Base-by-base conservation (phyloP, 805 yeast genomes). In the Allodekkera sacchari region DNA sequence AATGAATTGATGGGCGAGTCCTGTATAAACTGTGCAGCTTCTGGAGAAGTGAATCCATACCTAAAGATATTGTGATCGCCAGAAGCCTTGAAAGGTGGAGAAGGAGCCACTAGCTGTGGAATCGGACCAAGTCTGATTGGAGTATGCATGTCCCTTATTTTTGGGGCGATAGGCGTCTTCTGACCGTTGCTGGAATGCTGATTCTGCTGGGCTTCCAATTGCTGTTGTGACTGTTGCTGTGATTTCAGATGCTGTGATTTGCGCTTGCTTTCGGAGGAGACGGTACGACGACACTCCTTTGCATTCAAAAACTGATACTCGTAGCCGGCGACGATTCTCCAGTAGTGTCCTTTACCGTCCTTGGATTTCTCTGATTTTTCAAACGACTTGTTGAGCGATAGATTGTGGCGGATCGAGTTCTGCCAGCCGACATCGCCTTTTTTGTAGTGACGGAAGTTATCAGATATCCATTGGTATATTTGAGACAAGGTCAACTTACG, bases 351-450 rank as follows among this genome's bases (percentile, higher is more conserved):
- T 53, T 83, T 83, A 6, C 89, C 87, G 59, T 82, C 94, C 44
- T 82, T 80, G 9, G 96, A 88, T 53, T 88, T 81, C 43, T 83
- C 95, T 15, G 92, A 79, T 58, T 89, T 89, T 30, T 81, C 68
- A 52, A 89, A 89, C 0, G 96, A 95, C 52, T 92, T 92, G 57
- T 89, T 92, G 45, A 89, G 67, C 9, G 96, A 85, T 19, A 89
- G 63, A 44, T 92, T 89, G 58, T 89, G 98, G 39, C 98, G 77
- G 41, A 89, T 92, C 21, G 96, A 88, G 59, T 89, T 89, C 58
- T 89, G 96, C 98, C 98, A 89, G 18, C 96, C 96, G 8, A 84
- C 81, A 45, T 85, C 95, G 37, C 83, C 81, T 41, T 73, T 75
- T 41, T 77, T 75, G 57, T 92, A 92, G 53, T 79, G 89, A 39